Evolutionary conservation across 805 yeast species (phyloP), one percentile per base, ranked within the genome.

Genomic region (Saccharomycopsis sp.): DNA sequence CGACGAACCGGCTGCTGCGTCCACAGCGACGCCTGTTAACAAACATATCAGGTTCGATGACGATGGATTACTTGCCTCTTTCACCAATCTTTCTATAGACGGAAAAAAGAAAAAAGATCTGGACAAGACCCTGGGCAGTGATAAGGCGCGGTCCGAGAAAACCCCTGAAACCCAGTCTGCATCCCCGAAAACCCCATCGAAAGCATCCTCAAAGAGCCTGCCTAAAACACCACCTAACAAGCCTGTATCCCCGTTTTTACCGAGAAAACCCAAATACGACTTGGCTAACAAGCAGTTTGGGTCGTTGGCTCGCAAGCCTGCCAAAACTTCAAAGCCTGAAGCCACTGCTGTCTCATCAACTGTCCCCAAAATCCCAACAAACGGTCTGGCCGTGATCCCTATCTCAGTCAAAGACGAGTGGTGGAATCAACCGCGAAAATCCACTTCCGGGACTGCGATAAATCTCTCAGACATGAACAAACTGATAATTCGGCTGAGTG

Each of bases 31-130:
- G n/a, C n/a, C n/a, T 4, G 21, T 44, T 12, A 44, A 44, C 12
- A 44, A 44, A 44, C 68, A 14, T 56, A 55, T 24, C 3, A 41
- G 14, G 14, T 20, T 18, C 29, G 7, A 18, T 12, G 51, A n/a
- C 18, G 34, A 16, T 53, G 50, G 34, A 8, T 20, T 37, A 5
- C 15, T 18, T 50, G 52, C n/a, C n/a, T 16, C 41, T 51, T 16
- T 24, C n/a, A 15, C 8, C 21, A 44, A 12, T 44, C 18, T 44
- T 18, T 44, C 48, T 44, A 12, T 44, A 44, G 48, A 44, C 8
- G 12, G 16, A 5, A 44, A n/a, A 16, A 12, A 44, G 21, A 44
- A 44, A 5, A n/a, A 12, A 5, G 48, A 5, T 29, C 37, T 7
- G 37, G n/a, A n/a, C n/a, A n/a, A n/a, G n/a, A n/a, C n/a, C n/a